Evolutionary conservation across 805 yeast species (phyloP), one percentile per base, ranked within the genome.

Genomic region (Saccharomycopsis sp.): DNA sequence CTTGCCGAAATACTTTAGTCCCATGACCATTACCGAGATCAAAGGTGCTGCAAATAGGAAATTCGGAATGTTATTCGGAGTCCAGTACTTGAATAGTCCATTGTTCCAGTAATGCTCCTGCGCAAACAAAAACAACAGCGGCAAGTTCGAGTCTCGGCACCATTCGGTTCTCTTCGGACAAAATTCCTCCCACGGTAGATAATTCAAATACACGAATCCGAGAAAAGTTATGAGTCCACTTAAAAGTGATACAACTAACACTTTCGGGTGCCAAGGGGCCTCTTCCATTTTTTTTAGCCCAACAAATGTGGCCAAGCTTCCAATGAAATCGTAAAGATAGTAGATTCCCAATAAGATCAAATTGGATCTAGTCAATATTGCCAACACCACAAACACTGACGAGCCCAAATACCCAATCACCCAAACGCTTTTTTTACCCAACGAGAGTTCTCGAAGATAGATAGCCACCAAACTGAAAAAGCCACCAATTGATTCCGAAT

Each of bases 11-110:
- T 69, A 73, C 21, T 67, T 58, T 1, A 86, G 68, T 1, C 86
- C 67, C 1, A 74, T 24, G 4, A 88, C 66, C 16, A 84, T 81
- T 20, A 44, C 48, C 21, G 12, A 5, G 8, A 44, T 44, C 16
- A 44, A 44, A 1, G 98, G 98, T 0, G 80, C 57, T 0, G 88
- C 92, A 64, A 94, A 75, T 8, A 84, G 29, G 67, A 94, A 92
- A 69, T 91, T 88, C 9, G 97, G 97, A 5, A 89, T 70, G 65
- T 94, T 92, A 66, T 82, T 83, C 0, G 76, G 59, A 0, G 94
- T 86, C 92, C 97, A 94, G 71, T 94, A 94, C 47, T 71, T 75
- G 57, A 94, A 69, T 55, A 91, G 81, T 0, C 99, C 98, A 50
- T 76, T 79, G 64, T 83, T 80, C 99, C 99, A 94, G 69, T 92